Percentiles rank a stretch among this genome's conserved stretches.
phyloP scores from a whole-genome alignment of 495 filamentous ascomycete genomes.

The Sordaria brevicollis region DNA sequence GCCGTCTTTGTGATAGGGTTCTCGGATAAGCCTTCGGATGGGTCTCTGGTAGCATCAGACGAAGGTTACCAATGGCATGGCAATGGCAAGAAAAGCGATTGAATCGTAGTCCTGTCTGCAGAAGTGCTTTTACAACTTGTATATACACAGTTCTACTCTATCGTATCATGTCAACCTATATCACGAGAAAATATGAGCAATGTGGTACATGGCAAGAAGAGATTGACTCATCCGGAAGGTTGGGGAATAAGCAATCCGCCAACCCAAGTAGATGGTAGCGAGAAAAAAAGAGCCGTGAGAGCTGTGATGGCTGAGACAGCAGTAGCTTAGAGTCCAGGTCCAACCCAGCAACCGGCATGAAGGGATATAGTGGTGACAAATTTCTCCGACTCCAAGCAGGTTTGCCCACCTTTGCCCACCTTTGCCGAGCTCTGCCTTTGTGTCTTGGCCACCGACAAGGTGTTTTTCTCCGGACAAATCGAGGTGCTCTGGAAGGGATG shows the following conservation, averaged over 20 bases:
- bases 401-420: background rate
- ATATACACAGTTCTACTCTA: constrained; percentile 6
- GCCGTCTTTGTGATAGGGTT: background rate
- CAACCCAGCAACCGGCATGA: background rate
- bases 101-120: constrained; percentile 6
- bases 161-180: constrained; percentile 7
- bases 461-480: background rate
- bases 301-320: background rate
- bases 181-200: background rate
- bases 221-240: background rate
- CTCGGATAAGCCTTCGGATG: constrained; percentile 5
- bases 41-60: constrained; percentile 11
- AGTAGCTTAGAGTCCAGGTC: background rate
- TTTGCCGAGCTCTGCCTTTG: background rate
- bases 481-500: background rate
- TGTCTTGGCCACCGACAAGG: background rate
- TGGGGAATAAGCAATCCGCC: background rate
- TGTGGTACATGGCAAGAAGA: background rate
- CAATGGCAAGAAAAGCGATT: background rate
- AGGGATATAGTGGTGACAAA: background rate
- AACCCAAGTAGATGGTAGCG: background rate
- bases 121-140: constrained; percentile 9
- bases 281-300: background rate
- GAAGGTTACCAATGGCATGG: constrained; percentile 7
- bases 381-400: background rate